Conservation (phyloP, 495 filamentous ascomycete species). For the Talaromyces liani region DNA sequence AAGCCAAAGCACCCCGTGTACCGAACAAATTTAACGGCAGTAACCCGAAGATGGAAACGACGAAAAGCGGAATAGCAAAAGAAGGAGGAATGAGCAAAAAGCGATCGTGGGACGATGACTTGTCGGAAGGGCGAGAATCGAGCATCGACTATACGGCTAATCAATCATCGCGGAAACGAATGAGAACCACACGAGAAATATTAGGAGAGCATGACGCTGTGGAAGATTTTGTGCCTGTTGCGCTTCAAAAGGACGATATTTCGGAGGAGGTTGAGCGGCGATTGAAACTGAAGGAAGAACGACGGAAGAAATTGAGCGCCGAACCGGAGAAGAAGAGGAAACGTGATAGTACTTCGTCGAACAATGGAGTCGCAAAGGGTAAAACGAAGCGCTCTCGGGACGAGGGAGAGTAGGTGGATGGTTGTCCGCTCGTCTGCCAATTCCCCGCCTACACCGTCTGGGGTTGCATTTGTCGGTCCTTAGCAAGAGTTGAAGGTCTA, state of each 20-base stretch:
- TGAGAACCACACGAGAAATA: conserved; percentile 13
- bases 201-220: conserved; percentile 16
- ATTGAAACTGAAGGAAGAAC: conserved; percentile 31
- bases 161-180: conserved; percentile 16
- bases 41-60: neutral
- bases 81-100: conserved; percentile 3
- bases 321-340: conserved; percentile 28
- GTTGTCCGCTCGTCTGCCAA: neutral
- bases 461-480: neutral
- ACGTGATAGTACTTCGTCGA: conserved; percentile 30
- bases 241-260: conserved; percentile 39
- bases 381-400: neutral
- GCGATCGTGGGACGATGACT: conserved; percentile 10
- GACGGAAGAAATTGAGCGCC: conserved; percentile 21
- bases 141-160: neutral
- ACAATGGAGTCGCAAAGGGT: conserved; percentile 13
- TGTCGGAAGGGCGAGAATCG: neutral
- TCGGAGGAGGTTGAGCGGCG: conserved; percentile 37
- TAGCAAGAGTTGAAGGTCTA: neutral
- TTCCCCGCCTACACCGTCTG: neutral
- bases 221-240: conserved; percentile 15
- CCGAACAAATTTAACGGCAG: neutral
- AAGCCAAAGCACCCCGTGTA: neutral
- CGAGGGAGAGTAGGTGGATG: neutral
- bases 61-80: neutral